Conservation (phyloP, 495 filamentous ascomycete species). For the Astrothelium macrocarpum region DNA sequence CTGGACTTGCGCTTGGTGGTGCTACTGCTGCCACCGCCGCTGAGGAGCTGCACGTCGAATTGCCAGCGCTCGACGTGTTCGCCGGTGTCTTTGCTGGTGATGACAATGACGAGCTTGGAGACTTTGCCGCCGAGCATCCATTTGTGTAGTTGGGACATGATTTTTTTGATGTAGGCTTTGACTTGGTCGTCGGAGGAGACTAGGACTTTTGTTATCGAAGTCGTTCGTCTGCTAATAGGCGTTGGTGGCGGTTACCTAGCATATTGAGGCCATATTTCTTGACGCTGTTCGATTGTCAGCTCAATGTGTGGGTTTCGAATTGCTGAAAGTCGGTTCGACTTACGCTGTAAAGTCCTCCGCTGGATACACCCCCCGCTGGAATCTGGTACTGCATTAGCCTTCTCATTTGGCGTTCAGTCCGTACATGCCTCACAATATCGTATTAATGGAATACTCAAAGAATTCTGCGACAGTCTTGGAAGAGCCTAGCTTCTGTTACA, state of each 20-base stretch:
- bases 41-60: slow-evolving; percentile 52
- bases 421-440: slow-evolving; percentile 55
- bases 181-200: slow-evolving; percentile 95
- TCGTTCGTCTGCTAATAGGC: slow-evolving; percentile 1
- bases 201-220: slow-evolving; percentile 22
- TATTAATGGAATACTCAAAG: slow-evolving; percentile 96
- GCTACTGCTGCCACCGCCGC: slow-evolving; percentile 16
- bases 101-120: slow-evolving; percentile 88
- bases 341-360: slow-evolving; percentile 94
- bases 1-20: slow-evolving; percentile 24
- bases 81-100: slow-evolving; percentile 91
- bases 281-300: slow-evolving; percentile 43
- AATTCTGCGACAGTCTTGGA: slow-evolving; percentile 92
- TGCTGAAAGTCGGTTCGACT: slow-evolving; percentile 24
- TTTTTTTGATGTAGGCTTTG: slow-evolving; percentile 97
- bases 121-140: slow-evolving; percentile 98
- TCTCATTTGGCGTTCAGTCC: not conserved
- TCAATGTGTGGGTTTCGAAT: not conserved
- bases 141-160: slow-evolving; percentile 89
- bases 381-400: slow-evolving; percentile 37
- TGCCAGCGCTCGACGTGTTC: slow-evolving; percentile 97
- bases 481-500: slow-evolving; percentile 42
- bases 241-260: slow-evolving; percentile 47
- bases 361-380: slow-evolving; percentile 94
- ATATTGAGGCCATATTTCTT: slow-evolving; percentile 99